Evolutionary conservation across 83 land plant species (phyloP).

Genomic region (Picea mariana): DNA sequence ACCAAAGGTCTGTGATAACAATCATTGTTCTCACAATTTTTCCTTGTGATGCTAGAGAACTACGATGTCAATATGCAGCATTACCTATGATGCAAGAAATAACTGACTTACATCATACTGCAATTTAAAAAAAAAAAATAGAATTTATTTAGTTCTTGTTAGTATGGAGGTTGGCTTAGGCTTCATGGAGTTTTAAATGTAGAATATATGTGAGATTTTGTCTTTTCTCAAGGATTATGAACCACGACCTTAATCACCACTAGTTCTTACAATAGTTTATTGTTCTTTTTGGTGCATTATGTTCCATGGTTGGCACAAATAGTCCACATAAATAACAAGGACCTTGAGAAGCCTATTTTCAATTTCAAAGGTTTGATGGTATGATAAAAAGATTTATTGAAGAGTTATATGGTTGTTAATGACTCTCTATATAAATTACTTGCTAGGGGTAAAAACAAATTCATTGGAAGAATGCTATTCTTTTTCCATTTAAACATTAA

Average conservation of each 20-base stretch:
- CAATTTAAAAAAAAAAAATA: no score
- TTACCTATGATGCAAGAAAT: neutral
- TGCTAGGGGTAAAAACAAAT: neutral
- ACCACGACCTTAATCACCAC: slow-evolving; percentile 29
- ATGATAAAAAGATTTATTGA: slow-evolving; percentile 12
- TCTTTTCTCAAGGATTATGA: neutral
- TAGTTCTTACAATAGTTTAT: slow-evolving; percentile 24
- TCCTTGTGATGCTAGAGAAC: neutral
- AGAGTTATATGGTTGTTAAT: neutral
- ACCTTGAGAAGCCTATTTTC: slow-evolving; percentile 53
- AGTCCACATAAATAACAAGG: slow-evolving; percentile 48
- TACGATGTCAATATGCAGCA: neutral
- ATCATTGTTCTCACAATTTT: neutral
- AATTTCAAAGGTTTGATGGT: slow-evolving; percentile 92
- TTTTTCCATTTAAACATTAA: neutral
- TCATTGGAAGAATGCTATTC: neutral
- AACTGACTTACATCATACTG: no score
- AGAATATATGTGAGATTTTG: no score
- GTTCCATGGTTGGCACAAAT: slow-evolving; percentile 79
- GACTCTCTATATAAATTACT: neutral
- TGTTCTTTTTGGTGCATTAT: slow-evolving; percentile 65
- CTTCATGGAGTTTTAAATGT: no score
- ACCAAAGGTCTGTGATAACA: neutral
- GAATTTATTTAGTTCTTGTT: no score
- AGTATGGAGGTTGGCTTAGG: no score